Evolutionary conservation across 352 stramenopile species (phyloP).

Genomic region (Phytophthora pisi): DNA sequence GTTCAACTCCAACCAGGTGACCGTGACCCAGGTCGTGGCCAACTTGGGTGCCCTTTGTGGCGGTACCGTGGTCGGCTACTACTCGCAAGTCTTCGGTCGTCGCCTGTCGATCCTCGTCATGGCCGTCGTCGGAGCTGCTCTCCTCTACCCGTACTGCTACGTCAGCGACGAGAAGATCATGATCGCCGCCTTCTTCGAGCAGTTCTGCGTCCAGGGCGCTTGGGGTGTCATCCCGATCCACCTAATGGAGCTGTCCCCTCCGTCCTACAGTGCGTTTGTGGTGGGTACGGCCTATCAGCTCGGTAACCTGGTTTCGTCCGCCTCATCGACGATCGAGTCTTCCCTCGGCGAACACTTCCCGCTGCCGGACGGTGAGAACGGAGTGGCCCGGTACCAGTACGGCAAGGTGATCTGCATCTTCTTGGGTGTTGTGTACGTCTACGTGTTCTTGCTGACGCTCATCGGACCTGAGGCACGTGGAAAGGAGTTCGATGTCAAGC

Average conservation of each 20-base stretch:
- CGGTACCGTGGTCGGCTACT: conserved; percentile 59
- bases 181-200: conserved; percentile 51
- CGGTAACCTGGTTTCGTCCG: conserved; percentile 59
- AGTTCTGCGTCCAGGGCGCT: conserved; percentile 54
- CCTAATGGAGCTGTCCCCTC: conserved; percentile 61
- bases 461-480: conserved; percentile 52
- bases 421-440: conserved; percentile 53
- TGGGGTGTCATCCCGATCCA: conserved; percentile 53
- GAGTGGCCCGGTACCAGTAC: conserved; percentile 49
- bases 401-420: conserved; percentile 58
- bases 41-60: conserved; percentile 56
- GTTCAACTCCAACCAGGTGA: conserved; percentile 54
- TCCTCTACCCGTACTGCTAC: conserved; percentile 62
- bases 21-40: conserved; percentile 51
- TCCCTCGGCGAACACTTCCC: conserved; percentile 53
- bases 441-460: conserved; percentile 53
- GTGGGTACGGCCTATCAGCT: conserved; percentile 61
- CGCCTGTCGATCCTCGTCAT: conserved; percentile 51
- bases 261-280: conserved; percentile 55
- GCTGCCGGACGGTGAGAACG: conserved; percentile 33
- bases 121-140: conserved; percentile 32
- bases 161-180: conserved; percentile 35
- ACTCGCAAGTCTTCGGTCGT: conserved; percentile 58
- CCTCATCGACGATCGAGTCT: conserved; percentile 59
- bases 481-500: conserved; percentile 55